Evolutionary conservation across 306 rosid genomes (phyloP), one percentile per base, ranked within the genome.

Genomic region (Ormosia semicastrata): DNA sequence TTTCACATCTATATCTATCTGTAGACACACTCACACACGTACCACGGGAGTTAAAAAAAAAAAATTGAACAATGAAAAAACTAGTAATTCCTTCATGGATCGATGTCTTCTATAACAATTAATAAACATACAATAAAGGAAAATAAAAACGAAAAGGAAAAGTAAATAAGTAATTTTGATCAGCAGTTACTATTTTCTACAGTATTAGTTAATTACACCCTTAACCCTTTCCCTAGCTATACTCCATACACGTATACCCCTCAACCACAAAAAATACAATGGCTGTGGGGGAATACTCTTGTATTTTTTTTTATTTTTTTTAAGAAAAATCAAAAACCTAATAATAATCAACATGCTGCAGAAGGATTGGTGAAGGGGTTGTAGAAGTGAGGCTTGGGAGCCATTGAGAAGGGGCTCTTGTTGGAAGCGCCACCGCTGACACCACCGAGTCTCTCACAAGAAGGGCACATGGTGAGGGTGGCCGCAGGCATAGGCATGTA

Each of bases 401-500:
- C 83, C 81, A 93, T 82, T 4, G 97, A 88, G 85, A 95, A 91
- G 2, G 92, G 88, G 84, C 44, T 83, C 82, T 93, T 87, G 32
- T 71, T 90, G 34, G 92, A 82, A 80, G 44, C 69, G 15, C 73
- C 88, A 15, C 82, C 83, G 40, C 67, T 56, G 4, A 33, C 88
- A 6, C 49, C 77, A 5, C 80, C 89, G 10, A 90, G 84, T 76
- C 97, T 87, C 83, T 95, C 99, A 68, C 99, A 95, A 0, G 99
- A 89, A 2, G 99, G 98, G 56, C 99, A 95, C 91, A 95, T 92
- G 49, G 93, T 85, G 39, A 95, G 94, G 0, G 99, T 92, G 0
- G 99, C 97, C 11, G 94, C 97, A 11, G 97, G 90, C 98, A 95
- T 88, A 52, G 94, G 94, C 98, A 95, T 89, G 86, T 93, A 95